Evolutionary conservation across 331 rosid species (phyloP).

Genomic region (Rhamnella rubrinervis): DNA sequence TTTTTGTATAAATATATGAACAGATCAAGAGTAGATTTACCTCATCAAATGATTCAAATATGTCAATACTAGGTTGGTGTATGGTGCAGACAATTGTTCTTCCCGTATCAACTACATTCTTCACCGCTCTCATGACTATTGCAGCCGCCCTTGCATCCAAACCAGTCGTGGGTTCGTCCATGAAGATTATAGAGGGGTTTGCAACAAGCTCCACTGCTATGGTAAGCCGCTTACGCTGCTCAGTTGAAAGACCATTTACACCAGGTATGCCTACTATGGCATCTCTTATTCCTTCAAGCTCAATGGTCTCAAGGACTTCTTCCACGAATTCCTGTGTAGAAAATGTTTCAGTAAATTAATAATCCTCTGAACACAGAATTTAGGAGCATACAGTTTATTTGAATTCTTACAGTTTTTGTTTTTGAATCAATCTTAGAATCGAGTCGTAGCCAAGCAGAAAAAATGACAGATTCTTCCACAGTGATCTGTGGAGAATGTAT

Average conservation of each 20-base stretch:
- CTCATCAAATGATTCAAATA: slow-evolving; percentile 65
- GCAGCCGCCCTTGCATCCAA: slow-evolving; percentile 66
- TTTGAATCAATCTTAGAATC: slow-evolving; percentile 44
- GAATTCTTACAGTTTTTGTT: slow-evolving; percentile 39
- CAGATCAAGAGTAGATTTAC: slow-evolving; percentile 14
- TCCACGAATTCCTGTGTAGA: slow-evolving; percentile 46
- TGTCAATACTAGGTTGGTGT: slow-evolving; percentile 63
- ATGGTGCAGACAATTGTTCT: slow-evolving; percentile 62
- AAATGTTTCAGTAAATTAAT: neutral
- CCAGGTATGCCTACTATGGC: slow-evolving; percentile 53
- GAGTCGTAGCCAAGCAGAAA: slow-evolving; percentile 64
- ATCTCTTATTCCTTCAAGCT: slow-evolving; percentile 50
- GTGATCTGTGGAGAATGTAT: slow-evolving; percentile 63
- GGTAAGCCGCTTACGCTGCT: slow-evolving; percentile 58
- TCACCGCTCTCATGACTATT: slow-evolving; percentile 60
- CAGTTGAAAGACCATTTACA: slow-evolving; percentile 54
- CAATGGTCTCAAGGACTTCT: slow-evolving; percentile 60
- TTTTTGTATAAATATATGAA: neutral
- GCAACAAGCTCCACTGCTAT: slow-evolving; percentile 60
- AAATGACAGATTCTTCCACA: slow-evolving; percentile 54
- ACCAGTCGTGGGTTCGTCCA: slow-evolving; percentile 65
- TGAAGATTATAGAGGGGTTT: slow-evolving; percentile 56
- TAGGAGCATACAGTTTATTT: neutral
- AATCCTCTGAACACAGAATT: neutral
- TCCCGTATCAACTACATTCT: slow-evolving; percentile 54